A percentile compares a stretch with the other conserved stretches of the same genome.
Conservation (phyloP, 176 grass and related monocot genomes). For the Carex kokanica region DNA sequence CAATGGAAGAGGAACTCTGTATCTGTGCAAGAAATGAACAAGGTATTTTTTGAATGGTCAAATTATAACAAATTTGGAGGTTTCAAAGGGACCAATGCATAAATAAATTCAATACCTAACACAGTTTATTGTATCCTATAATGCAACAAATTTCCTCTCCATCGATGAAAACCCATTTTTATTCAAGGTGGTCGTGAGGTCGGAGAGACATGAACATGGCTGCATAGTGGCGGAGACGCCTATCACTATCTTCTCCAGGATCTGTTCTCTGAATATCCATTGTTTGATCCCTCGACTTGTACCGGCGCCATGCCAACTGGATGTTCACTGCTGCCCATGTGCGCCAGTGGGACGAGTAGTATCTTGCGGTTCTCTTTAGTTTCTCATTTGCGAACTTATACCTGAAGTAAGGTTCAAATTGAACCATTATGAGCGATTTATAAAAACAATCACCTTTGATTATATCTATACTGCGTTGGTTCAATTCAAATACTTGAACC, state of each 20-base stretch:
- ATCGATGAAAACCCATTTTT: not conserved
- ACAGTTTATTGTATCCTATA: not conserved
- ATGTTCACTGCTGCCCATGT: conserved; percentile 97
- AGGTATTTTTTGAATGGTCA: not conserved
- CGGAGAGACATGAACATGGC: conserved; percentile 97
- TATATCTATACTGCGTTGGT: not conserved
- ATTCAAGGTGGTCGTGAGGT: conserved; percentile 96
- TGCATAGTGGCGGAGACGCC: conserved; percentile 69
- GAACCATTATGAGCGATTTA: not conserved
- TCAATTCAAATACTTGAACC: not conserved
- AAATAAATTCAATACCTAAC: not conserved
- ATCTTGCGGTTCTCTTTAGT: conserved; percentile 78
- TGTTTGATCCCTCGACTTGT: conserved; percentile 33
- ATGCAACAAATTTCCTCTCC: not conserved
- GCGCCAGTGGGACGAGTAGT: conserved; percentile 95
- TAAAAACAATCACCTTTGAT: not conserved
- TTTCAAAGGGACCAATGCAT: conserved; percentile 9
- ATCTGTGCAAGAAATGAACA: not conserved
- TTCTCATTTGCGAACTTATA: conserved; percentile 94
- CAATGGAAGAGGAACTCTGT: not conserved
- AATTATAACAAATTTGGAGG: not conserved
- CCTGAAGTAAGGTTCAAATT: conserved; percentile 20
- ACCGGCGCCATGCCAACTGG: conserved; percentile 82
- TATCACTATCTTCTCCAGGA: conserved; percentile 47
- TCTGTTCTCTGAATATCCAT: conserved; percentile 3